Conservation (phyloP, 1,284 basidiomycete species). For the Exobasidium cylindrosporum region DNA sequence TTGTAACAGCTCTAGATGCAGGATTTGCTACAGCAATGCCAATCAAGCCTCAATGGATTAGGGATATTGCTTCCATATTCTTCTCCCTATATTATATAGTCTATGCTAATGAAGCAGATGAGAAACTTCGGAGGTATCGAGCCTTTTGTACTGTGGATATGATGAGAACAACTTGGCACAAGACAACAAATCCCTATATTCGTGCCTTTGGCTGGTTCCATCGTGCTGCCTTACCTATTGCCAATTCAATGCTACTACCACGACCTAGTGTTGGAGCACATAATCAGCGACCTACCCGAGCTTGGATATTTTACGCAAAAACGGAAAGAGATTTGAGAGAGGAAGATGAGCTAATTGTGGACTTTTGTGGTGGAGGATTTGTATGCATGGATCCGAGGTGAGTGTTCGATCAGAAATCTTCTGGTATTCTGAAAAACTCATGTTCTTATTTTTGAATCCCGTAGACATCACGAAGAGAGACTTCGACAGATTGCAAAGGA, state of each 20-base stretch:
- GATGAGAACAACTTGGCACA: constrained; percentile 92
- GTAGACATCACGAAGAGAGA: constrained; percentile 89
- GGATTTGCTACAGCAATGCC: constrained; percentile 93
- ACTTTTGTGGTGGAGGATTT: constrained; percentile 93
- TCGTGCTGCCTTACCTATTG: constrained; percentile 64
- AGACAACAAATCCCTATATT: constrained; percentile 87
- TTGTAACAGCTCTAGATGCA: constrained; percentile 81
- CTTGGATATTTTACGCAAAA: constrained; percentile 78
- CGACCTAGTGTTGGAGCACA: constrained; percentile 61
- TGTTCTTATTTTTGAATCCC: constrained; percentile 57
- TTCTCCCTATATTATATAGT: constrained; percentile 91
- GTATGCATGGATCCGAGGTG: constrained; percentile 69
- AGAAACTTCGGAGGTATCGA: constrained; percentile 79
- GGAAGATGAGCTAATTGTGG: constrained; percentile 56
- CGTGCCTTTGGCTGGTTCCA: constrained; percentile 65
- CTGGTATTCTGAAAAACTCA: no score
- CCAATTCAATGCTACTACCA: constrained; percentile 74
- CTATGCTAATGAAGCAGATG: constrained; percentile 84
- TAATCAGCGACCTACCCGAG: constrained; percentile 71
- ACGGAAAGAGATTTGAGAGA: constrained; percentile 65
- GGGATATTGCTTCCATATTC: constrained; percentile 66
- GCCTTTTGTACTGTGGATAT: constrained; percentile 93
- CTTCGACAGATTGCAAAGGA: constrained; percentile 77
- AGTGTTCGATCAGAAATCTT: no score
- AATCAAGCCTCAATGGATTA: constrained; percentile 86